Percentiles rank a stretch among this genome's conserved stretches.
Conservation (phyloP, 2,329 filamentous ascomycete species). For the Teratosphaeria pseudoeucalypti region DNA sequence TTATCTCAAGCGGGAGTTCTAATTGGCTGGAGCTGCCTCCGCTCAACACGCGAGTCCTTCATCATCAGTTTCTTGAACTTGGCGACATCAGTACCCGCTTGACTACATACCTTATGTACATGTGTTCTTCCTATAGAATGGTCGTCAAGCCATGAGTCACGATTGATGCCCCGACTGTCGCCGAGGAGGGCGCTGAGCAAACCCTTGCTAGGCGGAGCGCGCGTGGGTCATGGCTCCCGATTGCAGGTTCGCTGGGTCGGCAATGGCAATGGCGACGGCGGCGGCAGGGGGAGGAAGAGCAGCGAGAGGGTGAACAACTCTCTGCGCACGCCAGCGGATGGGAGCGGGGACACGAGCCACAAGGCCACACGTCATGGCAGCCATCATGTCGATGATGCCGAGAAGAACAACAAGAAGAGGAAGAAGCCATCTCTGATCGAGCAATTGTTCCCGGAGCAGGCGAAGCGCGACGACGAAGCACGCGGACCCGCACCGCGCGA, state of each 20-base stretch:
- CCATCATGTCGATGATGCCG: not conserved
- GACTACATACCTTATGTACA: not conserved
- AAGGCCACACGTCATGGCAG: not conserved
- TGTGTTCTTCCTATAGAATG: not conserved
- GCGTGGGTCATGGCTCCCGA: not conserved
- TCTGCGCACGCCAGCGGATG: not conserved
- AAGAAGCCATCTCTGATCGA: slow-evolving; percentile 32
- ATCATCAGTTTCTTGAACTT: not conserved
- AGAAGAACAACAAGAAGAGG: not conserved
- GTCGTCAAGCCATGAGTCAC: not conserved
- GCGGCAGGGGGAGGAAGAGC: not conserved
- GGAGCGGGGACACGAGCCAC: not conserved
- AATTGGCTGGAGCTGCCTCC: not conserved
- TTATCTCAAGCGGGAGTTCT: too few species aligned
- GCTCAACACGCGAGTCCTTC: not conserved
- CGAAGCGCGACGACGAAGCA: slow-evolving; percentile 18
- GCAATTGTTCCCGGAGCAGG: slow-evolving; percentile 47
- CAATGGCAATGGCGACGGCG: not conserved
- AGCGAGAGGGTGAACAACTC: not conserved
- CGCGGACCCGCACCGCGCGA: slow-evolving; percentile 15
- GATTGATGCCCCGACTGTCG: not conserved
- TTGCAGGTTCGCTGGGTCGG: not conserved
- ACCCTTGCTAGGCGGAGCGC: not conserved
- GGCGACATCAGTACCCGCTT: not conserved
- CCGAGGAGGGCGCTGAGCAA: not conserved